Conservation (phyloP, 331 rosid species). For the Dryas integrifolia region DNA sequence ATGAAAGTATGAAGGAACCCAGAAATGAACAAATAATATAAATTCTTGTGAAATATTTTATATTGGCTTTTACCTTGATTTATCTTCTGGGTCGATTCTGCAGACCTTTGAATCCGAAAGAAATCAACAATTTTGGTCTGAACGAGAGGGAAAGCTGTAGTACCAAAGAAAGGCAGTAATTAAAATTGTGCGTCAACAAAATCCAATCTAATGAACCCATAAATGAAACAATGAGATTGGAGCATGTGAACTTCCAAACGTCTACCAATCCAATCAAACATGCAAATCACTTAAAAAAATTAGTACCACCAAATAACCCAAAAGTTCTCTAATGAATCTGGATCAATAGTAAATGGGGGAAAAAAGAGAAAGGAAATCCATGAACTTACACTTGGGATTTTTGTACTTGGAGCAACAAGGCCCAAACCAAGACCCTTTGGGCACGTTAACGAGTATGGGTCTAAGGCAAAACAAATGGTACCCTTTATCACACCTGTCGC, state of each 20-base stretch:
- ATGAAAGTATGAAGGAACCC: too few species aligned
- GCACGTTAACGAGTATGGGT: conserved; percentile 68
- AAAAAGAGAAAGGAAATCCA: background rate
- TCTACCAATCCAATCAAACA: background rate
- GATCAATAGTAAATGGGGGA: background rate
- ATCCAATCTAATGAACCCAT: background rate
- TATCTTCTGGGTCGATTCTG: conserved; percentile 14
- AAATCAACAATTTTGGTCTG: conserved; percentile 93
- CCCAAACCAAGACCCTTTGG: conserved; percentile 81
- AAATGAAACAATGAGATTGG: background rate
- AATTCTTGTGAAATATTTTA: too few species aligned
- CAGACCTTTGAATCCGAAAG: conserved; percentile 60
- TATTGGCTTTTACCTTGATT: conserved; percentile 42
- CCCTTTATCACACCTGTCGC: conserved; percentile 78
- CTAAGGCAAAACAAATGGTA: conserved; percentile 77
- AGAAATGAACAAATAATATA: too few species aligned
- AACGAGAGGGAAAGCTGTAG: conserved; percentile 74
- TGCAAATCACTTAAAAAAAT: background rate
- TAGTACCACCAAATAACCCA: background rate
- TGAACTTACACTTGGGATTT: conserved; percentile 52
- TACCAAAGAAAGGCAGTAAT: conserved; percentile 9
- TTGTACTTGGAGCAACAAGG: conserved; percentile 50
- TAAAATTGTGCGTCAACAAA: background rate
- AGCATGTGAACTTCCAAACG: background rate
- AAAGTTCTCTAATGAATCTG: background rate